Evolutionary conservation across 2,329 filamentous ascomycete genomes (phyloP), one percentile per base, ranked within the genome.

Genomic region (Diaporthe citrichinensis): DNA sequence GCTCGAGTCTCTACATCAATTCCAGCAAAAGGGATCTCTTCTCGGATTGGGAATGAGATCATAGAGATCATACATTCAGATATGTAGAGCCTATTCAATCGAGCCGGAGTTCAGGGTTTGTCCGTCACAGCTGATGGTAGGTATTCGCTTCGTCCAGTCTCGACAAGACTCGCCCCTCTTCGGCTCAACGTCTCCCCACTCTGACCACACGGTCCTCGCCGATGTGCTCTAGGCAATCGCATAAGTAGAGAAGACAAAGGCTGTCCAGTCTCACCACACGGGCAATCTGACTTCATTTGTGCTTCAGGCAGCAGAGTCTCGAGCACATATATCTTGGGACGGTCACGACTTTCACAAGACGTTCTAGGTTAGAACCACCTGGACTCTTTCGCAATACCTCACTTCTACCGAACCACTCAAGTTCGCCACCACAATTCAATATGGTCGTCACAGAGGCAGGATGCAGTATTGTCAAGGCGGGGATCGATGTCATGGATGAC

Each of bases 381-480:
- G 4, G 9, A 39, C 20, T 25, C 20, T 4, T 20, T 55, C 5
- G 20, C 25, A 49, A 6, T 17, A 20, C 15, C 10, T 8, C 36
- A 1, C 14, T 34, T 55, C 10, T 17, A 28, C 8, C 44, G 2
- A n/a, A 17, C 12, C 25, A n/a, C 4, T 15, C 36, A 44, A 71
- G 36, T n/a, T 10, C 39, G 10, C 34, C 28, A 49, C 25, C 23
- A 12, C 36, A 34, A 8, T 68, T 34, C 39, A 73, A 20, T 6
- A 78, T 78, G 77, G 46, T 57, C 2, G 39, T 81, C 49, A 79
- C 78, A 36, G 80, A 81, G 44, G 46, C 80, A 17, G 77, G 79
- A 17, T 73, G 69, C 46, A 77, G 78, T 72, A 78, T 77, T 57
- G 72, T 79, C 34, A 80, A 78, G 73, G 76, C 80, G 9, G 74